phyloP scores from a whole-genome alignment of 805 yeast genomes.

The Wickerhamiella spandovensis region DNA sequence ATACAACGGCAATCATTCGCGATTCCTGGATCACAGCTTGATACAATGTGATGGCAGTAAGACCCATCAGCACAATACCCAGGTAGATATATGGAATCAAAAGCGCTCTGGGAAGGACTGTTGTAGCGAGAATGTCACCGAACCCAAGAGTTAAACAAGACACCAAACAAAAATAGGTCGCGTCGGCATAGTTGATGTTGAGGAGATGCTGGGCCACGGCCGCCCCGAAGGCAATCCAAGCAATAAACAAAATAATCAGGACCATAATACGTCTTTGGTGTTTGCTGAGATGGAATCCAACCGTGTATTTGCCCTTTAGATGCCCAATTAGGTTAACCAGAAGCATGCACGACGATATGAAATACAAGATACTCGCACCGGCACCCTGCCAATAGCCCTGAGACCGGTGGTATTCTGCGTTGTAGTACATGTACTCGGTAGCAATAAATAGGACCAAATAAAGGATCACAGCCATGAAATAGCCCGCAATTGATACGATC shows the following conservation, averaged over 20 bases:
- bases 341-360: constrained; percentile 40
- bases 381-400: constrained; percentile 75
- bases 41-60: constrained; percentile 33
- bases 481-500: constrained; percentile 29
- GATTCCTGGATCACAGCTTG: constrained; percentile 6
- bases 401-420: constrained; percentile 24
- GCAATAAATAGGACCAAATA: constrained; percentile 37
- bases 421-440: constrained; percentile 24
- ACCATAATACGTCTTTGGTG: constrained; percentile 59
- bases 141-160: constrained; percentile 69
- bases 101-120: constrained; percentile 42
- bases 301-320: constrained; percentile 41
- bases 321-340: constrained; percentile 52
- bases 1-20: constrained; percentile 1
- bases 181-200: constrained; percentile 44
- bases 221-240: constrained; percentile 66
- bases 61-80: constrained; percentile 63
- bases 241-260: constrained; percentile 48
- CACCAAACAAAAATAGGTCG: constrained; percentile 59
- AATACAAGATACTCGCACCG: constrained; percentile 49
- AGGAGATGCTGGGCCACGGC: constrained; percentile 39
- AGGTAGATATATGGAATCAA: constrained; percentile 49
- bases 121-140: constrained; percentile 54
- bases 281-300: neutral
- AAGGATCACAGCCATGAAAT: constrained; percentile 45